Evolutionary conservation across 1,284 basidiomycete genomes (phyloP).

Genomic region (Tremellales sp.): DNA sequence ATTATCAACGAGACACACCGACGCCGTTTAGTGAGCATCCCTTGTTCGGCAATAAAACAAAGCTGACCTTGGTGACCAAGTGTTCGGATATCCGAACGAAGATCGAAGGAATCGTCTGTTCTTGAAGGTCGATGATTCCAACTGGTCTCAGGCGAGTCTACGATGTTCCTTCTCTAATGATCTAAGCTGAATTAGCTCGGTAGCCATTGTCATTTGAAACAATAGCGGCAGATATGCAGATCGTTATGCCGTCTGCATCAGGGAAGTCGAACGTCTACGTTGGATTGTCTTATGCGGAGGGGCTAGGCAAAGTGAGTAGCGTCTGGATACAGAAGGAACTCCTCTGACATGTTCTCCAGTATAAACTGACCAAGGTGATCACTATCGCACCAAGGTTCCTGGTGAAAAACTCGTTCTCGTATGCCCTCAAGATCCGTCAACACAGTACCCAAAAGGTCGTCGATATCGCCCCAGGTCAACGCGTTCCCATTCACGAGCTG

Average conservation of each 20-base stretch:
- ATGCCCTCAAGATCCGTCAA: conserved; percentile 76
- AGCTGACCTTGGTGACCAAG: conserved; percentile 50
- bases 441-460: conserved; percentile 59
- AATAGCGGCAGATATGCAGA: conserved; percentile 80
- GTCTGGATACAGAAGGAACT: neutral
- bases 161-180: neutral
- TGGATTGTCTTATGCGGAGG: conserved; percentile 89
- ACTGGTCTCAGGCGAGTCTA: conserved; percentile 70
- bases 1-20: conserved; percentile 55
- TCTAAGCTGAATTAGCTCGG: conserved; percentile 3
- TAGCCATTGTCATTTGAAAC: conserved; percentile 85
- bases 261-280: conserved; percentile 77
- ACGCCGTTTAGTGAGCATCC: conserved; percentile 68
- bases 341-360: conserved; percentile 50
- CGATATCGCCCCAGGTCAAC: conserved; percentile 63
- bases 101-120: conserved; percentile 80
- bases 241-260: conserved; percentile 65
- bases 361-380: conserved; percentile 93
- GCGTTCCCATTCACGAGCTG: conserved; percentile 67
- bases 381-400: conserved; percentile 88
- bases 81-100: conserved; percentile 77
- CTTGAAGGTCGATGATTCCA: conserved; percentile 79
- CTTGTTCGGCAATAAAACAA: neutral
- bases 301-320: conserved; percentile 66
- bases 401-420: conserved; percentile 73